Percentiles rank a stretch among this genome's conserved stretches.
These are phyloP conservation scores for Asterochloris sp. DNA, from an alignment of 139 green algal genomes.

Conservation along the genomic window DNA sequence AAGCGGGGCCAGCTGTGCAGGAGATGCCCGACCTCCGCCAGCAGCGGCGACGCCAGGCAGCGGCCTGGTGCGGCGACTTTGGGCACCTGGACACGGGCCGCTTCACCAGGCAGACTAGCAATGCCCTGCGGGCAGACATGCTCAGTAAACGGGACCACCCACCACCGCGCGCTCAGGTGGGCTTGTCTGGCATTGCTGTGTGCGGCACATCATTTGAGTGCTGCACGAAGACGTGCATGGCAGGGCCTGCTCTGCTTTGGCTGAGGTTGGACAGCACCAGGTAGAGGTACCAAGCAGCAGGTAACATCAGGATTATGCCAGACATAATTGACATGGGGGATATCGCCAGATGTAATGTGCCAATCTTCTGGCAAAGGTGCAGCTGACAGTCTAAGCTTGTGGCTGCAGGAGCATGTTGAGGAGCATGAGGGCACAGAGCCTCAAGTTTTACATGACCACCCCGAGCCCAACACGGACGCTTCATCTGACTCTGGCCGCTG, in stretches of 20 bases:
- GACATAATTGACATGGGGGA: too few species aligned
- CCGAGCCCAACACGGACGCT: too few species aligned
- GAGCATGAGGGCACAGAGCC: neutral
- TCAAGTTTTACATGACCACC: neutral
- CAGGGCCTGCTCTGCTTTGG: neutral
- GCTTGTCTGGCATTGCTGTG: neutral
- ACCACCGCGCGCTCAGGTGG: neutral
- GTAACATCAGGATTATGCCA: too few species aligned
- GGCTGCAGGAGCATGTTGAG: neutral
- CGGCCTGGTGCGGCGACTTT: constrained; percentile 13
- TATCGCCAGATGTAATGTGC: neutral
- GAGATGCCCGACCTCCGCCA: too few species aligned
- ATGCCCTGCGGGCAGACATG: neutral
- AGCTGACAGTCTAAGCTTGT: neutral
- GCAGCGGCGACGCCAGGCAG: neutral
- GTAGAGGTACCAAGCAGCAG: too few species aligned
- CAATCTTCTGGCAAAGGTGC: too few species aligned
- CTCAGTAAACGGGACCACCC: constrained; percentile 1
- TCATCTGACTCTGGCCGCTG: too few species aligned
- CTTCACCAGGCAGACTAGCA: constrained; percentile 8
- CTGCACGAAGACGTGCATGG: neutral
- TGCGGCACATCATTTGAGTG: neutral
- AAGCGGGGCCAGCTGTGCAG: neutral
- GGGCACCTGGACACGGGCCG: constrained; percentile 9
- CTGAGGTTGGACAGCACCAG: neutral